phyloP scores from a whole-genome alignment of 768 basidiomycete species.

The Chalciporus pseudorubinellus region DNA sequence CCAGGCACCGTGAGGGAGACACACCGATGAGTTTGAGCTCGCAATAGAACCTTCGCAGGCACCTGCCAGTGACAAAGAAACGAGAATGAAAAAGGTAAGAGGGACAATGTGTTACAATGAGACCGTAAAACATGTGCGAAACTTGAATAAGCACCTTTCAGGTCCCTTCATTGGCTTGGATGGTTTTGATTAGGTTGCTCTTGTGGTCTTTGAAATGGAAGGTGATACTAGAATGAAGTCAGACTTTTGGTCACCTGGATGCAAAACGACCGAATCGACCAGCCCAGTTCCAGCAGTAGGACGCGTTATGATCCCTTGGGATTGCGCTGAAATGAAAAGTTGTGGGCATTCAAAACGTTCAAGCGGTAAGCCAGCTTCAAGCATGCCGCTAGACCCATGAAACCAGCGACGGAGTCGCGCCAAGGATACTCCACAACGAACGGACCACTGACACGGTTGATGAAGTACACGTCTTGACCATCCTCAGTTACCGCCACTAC shows the following conservation, averaged over 20 bases:
- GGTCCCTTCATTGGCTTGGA: slow-evolving; percentile 94
- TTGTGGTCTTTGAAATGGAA: slow-evolving; percentile 89
- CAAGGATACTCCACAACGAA: background rate
- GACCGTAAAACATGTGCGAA: background rate
- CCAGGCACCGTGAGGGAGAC: no score
- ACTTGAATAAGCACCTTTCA: slow-evolving; percentile 74
- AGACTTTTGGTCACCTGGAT: background rate
- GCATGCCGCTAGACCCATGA: slow-evolving; percentile 19
- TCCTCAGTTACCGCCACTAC: no score
- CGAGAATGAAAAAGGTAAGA: background rate
- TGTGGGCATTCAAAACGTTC: background rate
- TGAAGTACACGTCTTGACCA: no score
- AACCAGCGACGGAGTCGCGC: slow-evolving; percentile 9
- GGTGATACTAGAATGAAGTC: slow-evolving; percentile 59
- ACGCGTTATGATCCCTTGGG: slow-evolving; percentile 56
- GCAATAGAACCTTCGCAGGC: slow-evolving; percentile 97
- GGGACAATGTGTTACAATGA: background rate
- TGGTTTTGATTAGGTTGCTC: slow-evolving; percentile 77
- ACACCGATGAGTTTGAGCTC: slow-evolving; percentile 97
- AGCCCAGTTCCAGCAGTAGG: slow-evolving; percentile 72
- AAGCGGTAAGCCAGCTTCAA: background rate
- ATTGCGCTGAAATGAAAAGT: slow-evolving; percentile 11
- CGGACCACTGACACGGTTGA: no score
- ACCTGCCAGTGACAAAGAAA: slow-evolving; percentile 53
- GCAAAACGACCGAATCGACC: slow-evolving; percentile 13